Evolutionary conservation across 1,139 yeast species (phyloP).

Genomic region (Pichia norvegensis): DNA sequence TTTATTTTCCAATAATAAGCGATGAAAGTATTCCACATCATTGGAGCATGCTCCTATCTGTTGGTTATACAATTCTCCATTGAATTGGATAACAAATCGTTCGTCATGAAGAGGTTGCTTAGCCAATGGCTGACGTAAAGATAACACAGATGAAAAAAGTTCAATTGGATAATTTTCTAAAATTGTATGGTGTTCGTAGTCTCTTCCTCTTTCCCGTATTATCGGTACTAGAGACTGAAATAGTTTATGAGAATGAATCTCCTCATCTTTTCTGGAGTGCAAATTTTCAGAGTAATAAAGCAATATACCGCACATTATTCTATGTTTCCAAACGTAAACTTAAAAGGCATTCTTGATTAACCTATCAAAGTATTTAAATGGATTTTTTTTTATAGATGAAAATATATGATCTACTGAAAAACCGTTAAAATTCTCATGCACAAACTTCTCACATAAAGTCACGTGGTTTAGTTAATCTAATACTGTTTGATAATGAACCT

Average conservation of each 20-base stretch:
- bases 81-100: slow-evolving; percentile 54
- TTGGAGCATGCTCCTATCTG: slow-evolving; percentile 39
- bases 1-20: slow-evolving; percentile 13
- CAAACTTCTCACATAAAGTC: too few relatives aligned
- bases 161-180: slow-evolving; percentile 4
- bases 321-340: too few relatives aligned
- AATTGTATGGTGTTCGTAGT: slow-evolving; percentile 29
- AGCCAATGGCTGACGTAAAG: slow-evolving; percentile 70
- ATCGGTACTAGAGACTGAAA: slow-evolving; percentile 33
- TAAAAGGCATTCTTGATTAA: too few relatives aligned
- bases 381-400: too few relatives aligned
- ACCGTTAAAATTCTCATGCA: neutral
- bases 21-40: slow-evolving; percentile 42
- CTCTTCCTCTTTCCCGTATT: slow-evolving; percentile 50
- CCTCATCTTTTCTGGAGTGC: slow-evolving; percentile 7
- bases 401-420: too few relatives aligned
- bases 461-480: too few relatives aligned
- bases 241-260: slow-evolving; percentile 1
- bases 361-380: too few relatives aligned
- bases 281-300: slow-evolving; percentile 20
- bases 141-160: slow-evolving; percentile 59
- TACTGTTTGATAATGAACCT: too few relatives aligned
- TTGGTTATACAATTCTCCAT: slow-evolving; percentile 76
- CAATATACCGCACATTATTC: slow-evolving; percentile 39
- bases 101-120: slow-evolving; percentile 51